Percentiles rank a stretch among this genome's conserved stretches.
These are phyloP conservation scores for Epicoccum nigrum DNA, from an alignment of 2,329 filamentous ascomycete species.

Conservation along the genomic window DNA sequence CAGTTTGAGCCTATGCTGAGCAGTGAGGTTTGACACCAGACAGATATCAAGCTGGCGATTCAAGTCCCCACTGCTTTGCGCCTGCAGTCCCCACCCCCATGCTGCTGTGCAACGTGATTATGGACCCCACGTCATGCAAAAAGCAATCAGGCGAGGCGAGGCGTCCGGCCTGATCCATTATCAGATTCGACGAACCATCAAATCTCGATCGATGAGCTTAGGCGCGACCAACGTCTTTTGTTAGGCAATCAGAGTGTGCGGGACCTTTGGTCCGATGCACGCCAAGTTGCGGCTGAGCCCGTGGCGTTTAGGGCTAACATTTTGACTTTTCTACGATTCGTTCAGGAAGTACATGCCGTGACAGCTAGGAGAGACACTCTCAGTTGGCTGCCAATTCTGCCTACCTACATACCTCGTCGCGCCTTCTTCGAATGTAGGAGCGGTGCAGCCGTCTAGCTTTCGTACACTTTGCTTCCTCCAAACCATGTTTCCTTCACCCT, in stretches of 20 bases:
- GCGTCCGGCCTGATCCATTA: not conserved
- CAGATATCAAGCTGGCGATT: not conserved
- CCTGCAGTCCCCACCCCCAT: too few species aligned
- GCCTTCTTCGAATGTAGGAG: conserved; percentile 2
- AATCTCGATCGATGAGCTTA: not conserved
- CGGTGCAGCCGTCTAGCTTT: not conserved
- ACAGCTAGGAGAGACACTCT: not conserved
- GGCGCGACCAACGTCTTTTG: not conserved
- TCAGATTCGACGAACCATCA: not conserved
- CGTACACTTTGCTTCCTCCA: conserved; percentile 48
- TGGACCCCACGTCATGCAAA: conserved; percentile 2
- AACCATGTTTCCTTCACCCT: conserved; percentile 62
- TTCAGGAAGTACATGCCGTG: not conserved
- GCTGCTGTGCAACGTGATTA: not conserved
- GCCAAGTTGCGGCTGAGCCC: conserved; percentile 11
- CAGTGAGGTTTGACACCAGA: not conserved
- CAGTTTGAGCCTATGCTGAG: not conserved
- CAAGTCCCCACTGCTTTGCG: too few species aligned
- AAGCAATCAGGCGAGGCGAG: too few species aligned
- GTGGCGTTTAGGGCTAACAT: conserved; percentile 9
- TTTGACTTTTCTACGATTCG: not conserved
- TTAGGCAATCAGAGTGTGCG: not conserved
- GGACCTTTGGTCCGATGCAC: not conserved
- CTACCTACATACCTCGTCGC: conserved; percentile 3
- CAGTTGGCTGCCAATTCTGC: not conserved